Conservation (phyloP, 345 rosid species). For the Rhodamnia rubescens region DNA sequence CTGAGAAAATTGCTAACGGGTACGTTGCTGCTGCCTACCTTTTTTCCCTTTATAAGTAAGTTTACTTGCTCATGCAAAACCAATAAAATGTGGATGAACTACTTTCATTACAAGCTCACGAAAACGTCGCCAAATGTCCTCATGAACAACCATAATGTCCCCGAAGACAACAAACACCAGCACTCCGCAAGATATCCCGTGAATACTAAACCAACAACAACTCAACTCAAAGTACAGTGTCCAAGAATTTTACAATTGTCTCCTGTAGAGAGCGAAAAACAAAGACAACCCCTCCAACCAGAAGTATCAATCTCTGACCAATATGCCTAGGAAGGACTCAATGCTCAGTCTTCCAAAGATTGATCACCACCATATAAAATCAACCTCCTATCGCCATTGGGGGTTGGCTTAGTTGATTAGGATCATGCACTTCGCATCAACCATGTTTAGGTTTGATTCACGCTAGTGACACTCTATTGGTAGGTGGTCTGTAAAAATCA, state of each 20-base stretch:
- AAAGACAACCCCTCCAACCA: no score
- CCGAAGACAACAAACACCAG: fast-evolving
- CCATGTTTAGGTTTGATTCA: background rate
- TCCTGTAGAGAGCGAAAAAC: no score
- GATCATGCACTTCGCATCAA: background rate
- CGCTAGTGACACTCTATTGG: no score
- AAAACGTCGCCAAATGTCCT: background rate
- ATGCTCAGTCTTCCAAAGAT: background rate
- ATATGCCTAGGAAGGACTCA: no score
- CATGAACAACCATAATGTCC: background rate
- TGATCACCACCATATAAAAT: background rate
- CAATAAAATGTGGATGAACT: fast-evolving
- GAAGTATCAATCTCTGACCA: no score
- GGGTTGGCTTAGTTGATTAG: background rate
- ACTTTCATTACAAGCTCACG: background rate
- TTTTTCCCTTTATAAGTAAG: no score
- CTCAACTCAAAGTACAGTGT: background rate
- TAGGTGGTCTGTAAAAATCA: no score
- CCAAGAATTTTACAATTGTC: no score
- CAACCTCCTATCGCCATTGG: background rate
- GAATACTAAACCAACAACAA: background rate
- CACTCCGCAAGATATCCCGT: background rate
- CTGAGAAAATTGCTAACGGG: background rate
- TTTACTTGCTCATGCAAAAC: background rate
- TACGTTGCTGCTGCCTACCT: fast-evolving